Evolutionary conservation across 257 asterid genomes (phyloP), one percentile per base, ranked within the genome.

Genomic region (Verbascum thapsus): DNA sequence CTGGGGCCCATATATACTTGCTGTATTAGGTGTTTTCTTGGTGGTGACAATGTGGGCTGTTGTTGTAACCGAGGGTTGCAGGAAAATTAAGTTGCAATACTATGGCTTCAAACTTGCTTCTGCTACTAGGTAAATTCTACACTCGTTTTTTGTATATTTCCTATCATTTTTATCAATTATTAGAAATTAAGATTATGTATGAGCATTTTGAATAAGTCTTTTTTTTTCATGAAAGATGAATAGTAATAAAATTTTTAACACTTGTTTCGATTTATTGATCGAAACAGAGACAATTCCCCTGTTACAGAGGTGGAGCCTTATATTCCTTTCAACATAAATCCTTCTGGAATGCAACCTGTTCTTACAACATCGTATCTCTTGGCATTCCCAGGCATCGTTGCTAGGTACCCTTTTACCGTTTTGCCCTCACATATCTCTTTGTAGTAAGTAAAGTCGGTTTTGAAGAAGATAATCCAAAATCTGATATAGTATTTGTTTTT

Each of bases 321-420:
- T 58, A 88, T 94, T 64, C 99, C 99, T 1, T 94, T 94, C 87
- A 94, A 94, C 85, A 94, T 94, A 80, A 94, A 94, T 81, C 99
- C 99, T 64, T 77, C 99, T 0, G 99, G 99, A 72, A 94, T 94
- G 99, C 99, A 94, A 76, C 99, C 97, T 64, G 85, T 94, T 58
- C 88, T 94, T 56, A 86, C 96, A 10, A 87, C 99, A 43, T 83
- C 99, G 8, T 94, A 94, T 81, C 91, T 94, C 64, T 74, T 94
- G 83, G 99, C 95, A n/a, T 83, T 94, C 76, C 99, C 99, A 0
- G 58, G 90, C 82, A 81, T 94, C 58, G 76, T 94, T 63, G 95
- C 97, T 61, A 76, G 99, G 99, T 94, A 69, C 16, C 3, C 15
- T 35, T 42, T 50, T 50, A n/a, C 47, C 6, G 5, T 55, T 41